Evolutionary conservation across 176 grass and related monocot species (phyloP).

Genomic region (Cenchrus fungigraminus): DNA sequence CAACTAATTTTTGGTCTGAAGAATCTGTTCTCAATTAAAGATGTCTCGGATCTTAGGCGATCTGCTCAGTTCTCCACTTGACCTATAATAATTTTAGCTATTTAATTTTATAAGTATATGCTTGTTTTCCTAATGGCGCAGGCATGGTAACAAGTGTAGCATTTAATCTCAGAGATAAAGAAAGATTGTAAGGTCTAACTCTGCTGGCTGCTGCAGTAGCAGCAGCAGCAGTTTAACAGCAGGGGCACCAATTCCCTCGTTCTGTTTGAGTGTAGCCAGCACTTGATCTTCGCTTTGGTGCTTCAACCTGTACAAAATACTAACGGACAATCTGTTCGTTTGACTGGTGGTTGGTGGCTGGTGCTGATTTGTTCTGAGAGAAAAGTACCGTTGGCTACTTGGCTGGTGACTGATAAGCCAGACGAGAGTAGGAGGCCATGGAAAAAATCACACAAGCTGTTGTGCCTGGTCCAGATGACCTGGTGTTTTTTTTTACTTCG

Average conservation of each 20-base stretch:
- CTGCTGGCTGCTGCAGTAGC: neutral
- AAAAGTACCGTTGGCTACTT: too few species aligned
- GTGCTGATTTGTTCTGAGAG: too few species aligned
- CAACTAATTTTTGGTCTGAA: neutral
- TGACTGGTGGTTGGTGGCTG: too few species aligned
- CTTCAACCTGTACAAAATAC: neutral
- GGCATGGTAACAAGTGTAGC: too few species aligned
- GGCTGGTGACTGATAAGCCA: too few species aligned
- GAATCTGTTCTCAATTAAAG: conserved; percentile 23
- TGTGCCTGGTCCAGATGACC: too few species aligned
- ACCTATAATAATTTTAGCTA: neutral
- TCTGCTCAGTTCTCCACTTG: conserved; percentile 18
- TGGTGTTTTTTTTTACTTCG: too few species aligned
- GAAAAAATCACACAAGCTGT: too few species aligned
- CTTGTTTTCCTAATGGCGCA: neutral
- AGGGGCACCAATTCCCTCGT: neutral
- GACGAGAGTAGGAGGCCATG: too few species aligned
- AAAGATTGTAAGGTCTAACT: conserved; percentile 25
- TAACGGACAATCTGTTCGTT: too few species aligned
- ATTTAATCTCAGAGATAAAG: neutral
- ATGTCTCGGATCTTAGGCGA: conserved; percentile 29
- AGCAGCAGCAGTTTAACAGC: neutral
- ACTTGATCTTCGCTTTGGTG: neutral
- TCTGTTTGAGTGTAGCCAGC: neutral
- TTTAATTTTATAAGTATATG: conserved; percentile 23